Evolutionary conservation across 2,329 filamentous ascomycete genomes (phyloP), one percentile per base, ranked within the genome.

Genomic region (Phyllachora maydis): DNA sequence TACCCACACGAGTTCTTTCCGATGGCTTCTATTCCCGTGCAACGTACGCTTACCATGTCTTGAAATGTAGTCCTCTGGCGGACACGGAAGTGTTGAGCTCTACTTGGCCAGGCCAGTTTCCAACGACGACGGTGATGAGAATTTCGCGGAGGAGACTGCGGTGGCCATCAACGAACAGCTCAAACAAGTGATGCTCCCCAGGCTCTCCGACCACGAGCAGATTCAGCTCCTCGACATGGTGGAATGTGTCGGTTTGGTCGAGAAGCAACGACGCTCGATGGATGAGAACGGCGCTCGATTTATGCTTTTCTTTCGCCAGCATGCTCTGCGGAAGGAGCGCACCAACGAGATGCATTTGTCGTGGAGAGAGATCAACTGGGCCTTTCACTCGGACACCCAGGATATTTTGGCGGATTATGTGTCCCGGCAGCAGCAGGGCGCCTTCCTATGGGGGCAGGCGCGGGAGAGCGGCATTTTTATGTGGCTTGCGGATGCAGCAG

Each of bases 281-380:
- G 83, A 93, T 38, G 77, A 79, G 36, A 91, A 92, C 38, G 83
- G 77, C 4, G 74, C 77, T 6, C 69, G 81, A 20, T 93, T 83
- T 45, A 66, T 92, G 48, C 56, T 92, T 8, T 88, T 88, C 46
- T 88, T 85, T 49, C 64, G 79, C 11, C 76, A 90, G 37, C 71
- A 85, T 41, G 69, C 69, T 23, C 52, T 90, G 22, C 66, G 72
- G 14, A 70, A 68, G 42, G 58, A 61, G 22, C 64, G 70, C 28
- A 61, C 63, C 3, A 63, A 64, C 30, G 62, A 74, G 36, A 62
- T 69, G 4, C 57, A 65, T 13, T 62, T 91, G 35, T 72, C 61
- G 1, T 78, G 71, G 68, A 56, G 79, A 29, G 79, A 90, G 40
- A 82, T 85, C 25, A 71, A 68, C 28, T 90, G 79, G 73, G 82